Evolutionary conservation across 108 stramenopile species (phyloP).

Genomic region (Nitzschia putrida): DNA sequence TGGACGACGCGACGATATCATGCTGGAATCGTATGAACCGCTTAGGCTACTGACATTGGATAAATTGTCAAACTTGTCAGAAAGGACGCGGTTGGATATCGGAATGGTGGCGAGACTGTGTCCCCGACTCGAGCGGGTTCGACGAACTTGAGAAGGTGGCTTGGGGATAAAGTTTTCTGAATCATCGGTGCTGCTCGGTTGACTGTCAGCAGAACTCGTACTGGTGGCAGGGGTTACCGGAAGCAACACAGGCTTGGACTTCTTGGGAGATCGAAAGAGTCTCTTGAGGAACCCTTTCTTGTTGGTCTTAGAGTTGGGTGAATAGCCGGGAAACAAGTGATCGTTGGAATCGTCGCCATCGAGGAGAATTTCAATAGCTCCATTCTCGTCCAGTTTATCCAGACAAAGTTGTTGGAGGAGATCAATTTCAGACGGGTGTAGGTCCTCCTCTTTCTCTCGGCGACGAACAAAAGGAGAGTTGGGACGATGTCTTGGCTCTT

Average conservation of each 20-base stretch:
- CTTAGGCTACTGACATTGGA: constrained; percentile 30
- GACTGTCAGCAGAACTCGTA: background rate
- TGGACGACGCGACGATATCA: background rate
- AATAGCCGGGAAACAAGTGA: background rate
- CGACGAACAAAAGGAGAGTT: background rate
- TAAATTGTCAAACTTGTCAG: constrained; percentile 14
- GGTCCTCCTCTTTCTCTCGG: background rate
- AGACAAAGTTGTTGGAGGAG: constrained; percentile 26
- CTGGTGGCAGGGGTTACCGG: background rate
- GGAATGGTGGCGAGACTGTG: background rate
- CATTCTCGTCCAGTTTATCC: constrained; percentile 27
- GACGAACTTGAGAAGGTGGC: constrained; percentile 10
- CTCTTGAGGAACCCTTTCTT: constrained; percentile 18
- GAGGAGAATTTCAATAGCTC: constrained; percentile 31
- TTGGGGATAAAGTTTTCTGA: background rate
- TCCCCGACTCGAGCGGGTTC: background rate
- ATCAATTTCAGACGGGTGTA: constrained; percentile 20
- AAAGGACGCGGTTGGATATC: background rate
- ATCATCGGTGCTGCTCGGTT: background rate
- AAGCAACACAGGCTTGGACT: background rate
- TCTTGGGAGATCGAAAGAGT: constrained; percentile 8
- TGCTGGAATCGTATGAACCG: constrained; percentile 16
- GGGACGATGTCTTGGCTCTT: background rate
- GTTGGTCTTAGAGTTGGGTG: background rate
- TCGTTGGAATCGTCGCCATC: constrained; percentile 1